Percentiles rank a stretch among this genome's conserved stretches.
phyloP scores from a whole-genome alignment of 192 early-diverging fungal genomes.

The Funneliformis geosporum region DNA sequence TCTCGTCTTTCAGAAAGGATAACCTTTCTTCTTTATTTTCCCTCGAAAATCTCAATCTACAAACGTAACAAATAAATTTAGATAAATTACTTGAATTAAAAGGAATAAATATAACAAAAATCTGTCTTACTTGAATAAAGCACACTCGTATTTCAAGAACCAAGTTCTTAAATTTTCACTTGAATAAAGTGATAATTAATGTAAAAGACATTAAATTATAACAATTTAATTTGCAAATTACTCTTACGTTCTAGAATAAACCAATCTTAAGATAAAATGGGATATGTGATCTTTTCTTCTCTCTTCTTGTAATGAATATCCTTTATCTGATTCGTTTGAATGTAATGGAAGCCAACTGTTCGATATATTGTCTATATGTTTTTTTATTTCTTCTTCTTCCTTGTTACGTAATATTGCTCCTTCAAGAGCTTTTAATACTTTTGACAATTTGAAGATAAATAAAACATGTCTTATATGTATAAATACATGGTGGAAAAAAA shows the following conservation, averaged over 20 bases:
- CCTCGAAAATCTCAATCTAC: conserved; percentile 48
- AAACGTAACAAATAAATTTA: not conserved
- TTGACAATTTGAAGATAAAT: not conserved
- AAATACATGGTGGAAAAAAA: too few relatives aligned
- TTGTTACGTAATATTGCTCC: conserved; percentile 74
- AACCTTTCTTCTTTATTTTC: conserved; percentile 48
- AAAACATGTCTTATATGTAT: too few relatives aligned
- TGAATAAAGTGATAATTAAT: not conserved
- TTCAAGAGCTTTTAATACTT: conserved; percentile 83
- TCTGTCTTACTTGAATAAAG: conserved; percentile 57
- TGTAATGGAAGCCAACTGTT: conserved; percentile 66
- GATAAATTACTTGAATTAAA: not conserved
- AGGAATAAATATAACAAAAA: not conserved
- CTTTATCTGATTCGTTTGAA: conserved; percentile 49
- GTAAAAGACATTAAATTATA: not conserved
- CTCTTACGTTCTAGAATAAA: conserved; percentile 61
- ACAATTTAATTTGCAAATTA: not conserved
- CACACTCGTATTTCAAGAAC: conserved; percentile 73
- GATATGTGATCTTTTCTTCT: conserved; percentile 80
- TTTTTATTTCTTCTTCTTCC: conserved; percentile 57
- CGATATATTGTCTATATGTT: conserved; percentile 52
- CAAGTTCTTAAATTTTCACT: conserved; percentile 73
- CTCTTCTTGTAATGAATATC: conserved; percentile 45
- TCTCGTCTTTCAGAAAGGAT: conserved; percentile 55
- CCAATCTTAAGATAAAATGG: conserved; percentile 81